Evolutionary conservation across 73 alveolate genomes (phyloP), one percentile per base, ranked within the genome.

Genomic region (Paramecium sonneborni): DNA sequence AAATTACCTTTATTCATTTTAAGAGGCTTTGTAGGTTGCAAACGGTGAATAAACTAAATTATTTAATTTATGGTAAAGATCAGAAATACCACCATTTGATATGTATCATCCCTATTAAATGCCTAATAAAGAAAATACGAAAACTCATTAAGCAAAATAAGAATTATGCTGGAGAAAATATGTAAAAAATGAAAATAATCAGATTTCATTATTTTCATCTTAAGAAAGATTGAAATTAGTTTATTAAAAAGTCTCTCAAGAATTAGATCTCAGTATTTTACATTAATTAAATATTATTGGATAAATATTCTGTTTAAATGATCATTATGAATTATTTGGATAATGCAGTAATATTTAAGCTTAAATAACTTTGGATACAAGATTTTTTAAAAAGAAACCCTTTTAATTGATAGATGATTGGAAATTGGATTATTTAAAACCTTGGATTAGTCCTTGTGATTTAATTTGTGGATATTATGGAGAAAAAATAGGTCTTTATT

Each of bases 241-340:
- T 18, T 35, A 74, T 32, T 38, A 32, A 6, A 30, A 14, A 5
- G 21, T 74, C 6, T 21, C 37, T 0, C 10, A 74, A 30, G 37
- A 32, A 30, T 15, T 74, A 21, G 67, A 35, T 74, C 23, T 74
- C 12, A 74, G 46, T 38, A 21, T 21, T 38, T 15, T 74, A 38
- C 39, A 30, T 38, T 30, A 32, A 30, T 30, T 30, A 37, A 18
- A 30, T 21, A 30, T 74, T 18, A 43, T 74, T 74, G 3, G 30
- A 14, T 38, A 74, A 20, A 21, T 74, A 14, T 74, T 74, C 28
- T 32, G 87, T 74, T n/a, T 74, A 1, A 35, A 74, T 21, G 87
- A 74, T 74, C 55, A 74, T 74, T 74, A 74, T 74, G 87, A 74
- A 74, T 38, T 74, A 74, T 74, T 74, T 32, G 87, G 87, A 10